A percentile compares a stretch with the other conserved stretches of the same genome.
Evolutionary conservation across 1,284 basidiomycete genomes (phyloP).

Genomic region (Sporisorium exsertum): DNA sequence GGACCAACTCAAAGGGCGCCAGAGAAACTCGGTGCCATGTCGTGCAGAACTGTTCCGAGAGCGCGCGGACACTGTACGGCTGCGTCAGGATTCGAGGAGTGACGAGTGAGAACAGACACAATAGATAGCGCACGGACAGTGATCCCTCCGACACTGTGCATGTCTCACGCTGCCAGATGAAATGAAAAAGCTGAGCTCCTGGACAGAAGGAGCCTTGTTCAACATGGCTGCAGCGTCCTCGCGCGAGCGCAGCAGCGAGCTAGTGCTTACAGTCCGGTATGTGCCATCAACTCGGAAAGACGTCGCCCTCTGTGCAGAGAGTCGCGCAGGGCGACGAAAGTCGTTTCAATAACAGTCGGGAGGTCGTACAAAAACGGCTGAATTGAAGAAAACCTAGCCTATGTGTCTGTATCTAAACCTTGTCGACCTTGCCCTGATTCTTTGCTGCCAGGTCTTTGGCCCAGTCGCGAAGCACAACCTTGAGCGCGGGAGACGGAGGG

Average conservation of each 20-base stretch:
- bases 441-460: constrained; percentile 50
- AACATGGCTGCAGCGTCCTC: background rate
- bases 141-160: background rate
- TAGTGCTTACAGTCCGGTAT: background rate
- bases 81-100: background rate
- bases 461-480: constrained; percentile 72
- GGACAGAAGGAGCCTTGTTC: background rate
- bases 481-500: constrained; percentile 1
- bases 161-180: background rate
- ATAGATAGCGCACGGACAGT: background rate
- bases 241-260: background rate
- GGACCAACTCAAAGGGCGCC: background rate
- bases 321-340: background rate
- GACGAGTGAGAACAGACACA: background rate
- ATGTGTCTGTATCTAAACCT: constrained; percentile 13
- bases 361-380: constrained; percentile 2
- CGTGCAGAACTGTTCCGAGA: background rate
- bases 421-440: constrained; percentile 43
- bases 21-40: background rate
- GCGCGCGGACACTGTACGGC: background rate
- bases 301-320: background rate
- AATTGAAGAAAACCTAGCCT: background rate
- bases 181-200: constrained; percentile 4
- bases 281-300: background rate
- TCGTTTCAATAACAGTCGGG: constrained; percentile 2